A percentile compares a stretch with the other conserved stretches of the same genome.
phyloP scores from a whole-genome alignment of 805 yeast genomes.

The Blastobotrys terrestris region DNA sequence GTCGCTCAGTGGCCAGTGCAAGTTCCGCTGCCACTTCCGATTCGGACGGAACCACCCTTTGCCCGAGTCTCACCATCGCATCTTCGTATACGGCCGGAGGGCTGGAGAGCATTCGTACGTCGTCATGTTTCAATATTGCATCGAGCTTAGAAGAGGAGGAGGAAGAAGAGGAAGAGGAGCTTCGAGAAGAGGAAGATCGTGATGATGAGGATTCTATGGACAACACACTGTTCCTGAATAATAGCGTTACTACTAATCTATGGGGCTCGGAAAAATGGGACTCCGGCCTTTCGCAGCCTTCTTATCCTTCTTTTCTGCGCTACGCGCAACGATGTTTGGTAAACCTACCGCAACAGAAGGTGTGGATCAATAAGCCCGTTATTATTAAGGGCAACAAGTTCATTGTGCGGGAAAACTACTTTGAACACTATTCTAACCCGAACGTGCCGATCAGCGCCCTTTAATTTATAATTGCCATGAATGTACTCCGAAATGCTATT shows the following conservation, averaged over 20 bases:
- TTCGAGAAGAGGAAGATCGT: constrained; percentile 4
- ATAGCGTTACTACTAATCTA: no score
- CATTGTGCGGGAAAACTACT: constrained; percentile 15
- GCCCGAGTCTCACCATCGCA: constrained; percentile 2
- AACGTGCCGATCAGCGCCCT: neutral
- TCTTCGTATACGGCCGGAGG: neutral
- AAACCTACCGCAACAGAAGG: constrained; percentile 16
- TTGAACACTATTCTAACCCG: constrained; percentile 2
- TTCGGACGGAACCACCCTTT: neutral
- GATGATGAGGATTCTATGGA: constrained; percentile 12
- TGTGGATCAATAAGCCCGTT: constrained; percentile 22
- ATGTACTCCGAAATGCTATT: no score
- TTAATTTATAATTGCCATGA: no score
- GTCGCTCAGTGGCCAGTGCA: neutral
- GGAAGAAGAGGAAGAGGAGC: neutral
- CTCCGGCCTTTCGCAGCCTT: neutral
- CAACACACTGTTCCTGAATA: neutral
- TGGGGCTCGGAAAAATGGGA: neutral
- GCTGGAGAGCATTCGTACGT: neutral
- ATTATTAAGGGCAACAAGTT: constrained; percentile 18
- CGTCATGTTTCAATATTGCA: neutral
- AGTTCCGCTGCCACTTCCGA: neutral
- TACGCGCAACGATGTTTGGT: constrained; percentile 24
- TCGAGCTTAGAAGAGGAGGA: constrained; percentile 5
- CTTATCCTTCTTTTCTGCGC: constrained; percentile 11